Percentiles rank a stretch among this genome's conserved stretches.
These are phyloP conservation scores for Monilinia polystroma DNA, from an alignment of 2,329 filamentous ascomycete species.

Conservation along the genomic window DNA sequence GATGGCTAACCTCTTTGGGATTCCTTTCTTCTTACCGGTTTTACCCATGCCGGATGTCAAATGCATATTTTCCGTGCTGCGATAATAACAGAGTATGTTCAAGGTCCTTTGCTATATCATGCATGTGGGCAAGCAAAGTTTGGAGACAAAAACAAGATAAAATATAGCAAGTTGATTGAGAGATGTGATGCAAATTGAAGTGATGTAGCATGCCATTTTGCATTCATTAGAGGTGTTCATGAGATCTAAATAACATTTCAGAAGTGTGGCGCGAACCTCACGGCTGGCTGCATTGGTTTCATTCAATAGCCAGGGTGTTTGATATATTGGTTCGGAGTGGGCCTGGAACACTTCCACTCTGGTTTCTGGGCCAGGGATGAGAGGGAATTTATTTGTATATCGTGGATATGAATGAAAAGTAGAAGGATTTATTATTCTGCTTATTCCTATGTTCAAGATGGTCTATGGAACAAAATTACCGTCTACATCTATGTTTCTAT, in stretches of 20 bases:
- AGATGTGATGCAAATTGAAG: background rate
- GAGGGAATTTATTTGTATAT: background rate
- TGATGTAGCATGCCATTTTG: background rate
- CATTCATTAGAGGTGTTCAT: background rate
- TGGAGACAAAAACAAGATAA: background rate
- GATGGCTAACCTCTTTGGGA: background rate
- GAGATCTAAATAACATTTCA: background rate
- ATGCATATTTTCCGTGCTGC: background rate
- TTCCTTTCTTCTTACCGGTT: constrained; percentile 1
- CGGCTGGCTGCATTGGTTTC: constrained; percentile 18
- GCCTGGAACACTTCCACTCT: constrained; percentile 7
- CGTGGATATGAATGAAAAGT: background rate
- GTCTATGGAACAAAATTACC: background rate
- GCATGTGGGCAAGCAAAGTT: background rate
- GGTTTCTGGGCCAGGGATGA: constrained; percentile 1
- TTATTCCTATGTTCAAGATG: background rate
- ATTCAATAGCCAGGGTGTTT: constrained; percentile 2
- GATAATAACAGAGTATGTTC: background rate
- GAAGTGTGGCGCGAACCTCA: background rate
- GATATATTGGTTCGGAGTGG: background rate
- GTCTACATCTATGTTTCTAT: background rate
- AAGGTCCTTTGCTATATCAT: background rate
- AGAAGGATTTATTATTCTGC: background rate
- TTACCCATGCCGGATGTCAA: background rate
- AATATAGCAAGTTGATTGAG: too few relatives aligned